These are phyloP conservation scores for Galeopsis tetrahit DNA, from an alignment of 257 asterid species.

Conservation along the genomic window DNA sequence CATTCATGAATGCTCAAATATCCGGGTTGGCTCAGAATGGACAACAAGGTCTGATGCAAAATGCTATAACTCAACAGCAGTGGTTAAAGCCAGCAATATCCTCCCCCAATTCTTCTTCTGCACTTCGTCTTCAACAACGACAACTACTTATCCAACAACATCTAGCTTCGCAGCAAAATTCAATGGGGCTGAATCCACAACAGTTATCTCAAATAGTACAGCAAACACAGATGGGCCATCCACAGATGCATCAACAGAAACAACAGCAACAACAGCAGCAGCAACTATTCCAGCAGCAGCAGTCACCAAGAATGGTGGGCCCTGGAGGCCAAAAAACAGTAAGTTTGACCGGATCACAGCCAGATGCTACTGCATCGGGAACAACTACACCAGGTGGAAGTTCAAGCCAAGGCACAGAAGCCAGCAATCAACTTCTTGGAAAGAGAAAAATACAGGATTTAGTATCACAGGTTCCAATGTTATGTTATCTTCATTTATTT, in stretches of 20 bases:
- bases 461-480: slow-evolving; percentile 70
- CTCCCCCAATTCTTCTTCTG: slow-evolving; percentile 72
- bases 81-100: slow-evolving; percentile 83
- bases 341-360: slow-evolving; percentile 95
- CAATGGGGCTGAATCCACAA: slow-evolving; percentile 65
- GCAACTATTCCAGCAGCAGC: slow-evolving; percentile 5
- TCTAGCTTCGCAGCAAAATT: slow-evolving; percentile 64
- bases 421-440: slow-evolving; percentile 89
- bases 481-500: background rate
- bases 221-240: slow-evolving; percentile 55
- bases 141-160: slow-evolving; percentile 59
- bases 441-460: slow-evolving; percentile 92
- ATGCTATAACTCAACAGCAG: slow-evolving; percentile 75
- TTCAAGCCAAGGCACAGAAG: slow-evolving; percentile 95
- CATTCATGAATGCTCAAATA: slow-evolving; percentile 70
- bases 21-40: slow-evolving; percentile 87
- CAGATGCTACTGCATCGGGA: slow-evolving; percentile 92
- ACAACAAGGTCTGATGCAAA: slow-evolving; percentile 71
- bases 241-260: slow-evolving; percentile 67
- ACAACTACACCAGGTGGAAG: slow-evolving; percentile 90
- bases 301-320: slow-evolving; percentile 57
- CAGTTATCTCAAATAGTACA: slow-evolving; percentile 61
- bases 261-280: slow-evolving; percentile 25
- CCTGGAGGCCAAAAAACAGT: slow-evolving; percentile 79
- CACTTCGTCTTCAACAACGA: slow-evolving; percentile 67